Base-by-base conservation (phyloP, 129 eudicot genomes). In the Tanacetum coccineum region DNA sequence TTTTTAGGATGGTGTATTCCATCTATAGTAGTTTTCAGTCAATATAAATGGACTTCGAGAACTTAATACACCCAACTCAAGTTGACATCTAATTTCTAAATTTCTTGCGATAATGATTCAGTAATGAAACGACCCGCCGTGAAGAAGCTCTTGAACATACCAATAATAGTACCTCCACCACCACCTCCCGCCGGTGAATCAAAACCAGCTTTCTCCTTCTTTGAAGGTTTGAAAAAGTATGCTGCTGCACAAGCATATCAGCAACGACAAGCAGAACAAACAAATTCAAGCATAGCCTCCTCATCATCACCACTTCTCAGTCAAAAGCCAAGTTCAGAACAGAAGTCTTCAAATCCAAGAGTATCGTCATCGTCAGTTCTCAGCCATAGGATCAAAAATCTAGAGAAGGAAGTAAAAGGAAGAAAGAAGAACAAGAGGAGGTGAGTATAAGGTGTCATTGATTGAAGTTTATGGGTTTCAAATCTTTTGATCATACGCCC, bases 371-470 rank as follows among this genome's bases (percentile, higher is more conserved):
- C 91, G 4, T 71, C 96, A 2, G 81, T 79, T 30, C 82, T 92
- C 40, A 88, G 85, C 61, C 95, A 88, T 65, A 81, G 90, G 85
- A 77, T 93, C 15, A 81, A 47, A 70, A 86, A 67, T 66, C 67
- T 93, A 66, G 98, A 88, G 81, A 84, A 73, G 72, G 81, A 84
- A 74, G 92, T 84, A 6, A 88, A 93, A 76, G 89, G 85, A 67
- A 86, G 85, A 78, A 93, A 84, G 89, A 86, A 82, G 81, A 76
- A 82, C 71, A 89, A 88, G 81, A 86, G 79, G 78, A 77, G 78
- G 74, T 78, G 82, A 63, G 52, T 59, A 22, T 39, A 61, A 39
- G 66, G 50, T 3, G 9, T 14, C 48, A n/a, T 26, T 2, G 19
- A 6, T 36, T 39, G 7, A 9, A 59, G 13, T 39, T 36, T 17